Evolutionary conservation across 2,329 filamentous ascomycete species (phyloP).

Genomic region (Daldinia eschscholtzii): DNA sequence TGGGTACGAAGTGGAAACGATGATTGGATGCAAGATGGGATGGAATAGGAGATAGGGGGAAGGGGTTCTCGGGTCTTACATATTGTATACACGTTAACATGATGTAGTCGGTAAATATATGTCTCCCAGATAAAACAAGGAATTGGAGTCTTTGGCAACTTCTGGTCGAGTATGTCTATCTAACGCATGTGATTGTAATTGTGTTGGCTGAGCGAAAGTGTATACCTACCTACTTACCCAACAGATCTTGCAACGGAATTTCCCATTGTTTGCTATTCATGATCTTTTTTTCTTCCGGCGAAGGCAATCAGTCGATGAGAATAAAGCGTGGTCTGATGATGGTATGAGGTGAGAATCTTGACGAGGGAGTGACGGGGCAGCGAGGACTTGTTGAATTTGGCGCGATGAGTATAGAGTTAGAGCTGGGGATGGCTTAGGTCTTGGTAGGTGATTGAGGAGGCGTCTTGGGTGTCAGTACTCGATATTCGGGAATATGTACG

Average conservation of each 20-base stretch:
- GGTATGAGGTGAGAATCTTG: constrained; percentile 21
- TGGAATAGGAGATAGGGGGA: background rate
- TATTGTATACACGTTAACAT: constrained; percentile 6
- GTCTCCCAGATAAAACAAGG: background rate
- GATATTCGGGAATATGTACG: background rate
- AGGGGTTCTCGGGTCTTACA: constrained; percentile 2
- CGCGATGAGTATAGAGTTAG: background rate
- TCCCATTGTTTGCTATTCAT: background rate
- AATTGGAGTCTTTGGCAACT: background rate
- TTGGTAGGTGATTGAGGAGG: background rate
- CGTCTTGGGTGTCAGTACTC: background rate
- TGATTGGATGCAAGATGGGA: background rate
- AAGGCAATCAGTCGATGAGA: constrained; percentile 13
- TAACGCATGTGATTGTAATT: background rate
- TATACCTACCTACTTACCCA: background rate
- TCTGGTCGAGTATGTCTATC: background rate
- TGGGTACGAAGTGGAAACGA: constrained; percentile 4
- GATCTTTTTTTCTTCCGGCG: too few species aligned
- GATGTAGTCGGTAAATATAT: constrained; percentile 7
- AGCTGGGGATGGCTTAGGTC: background rate
- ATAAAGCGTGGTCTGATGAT: constrained; percentile 24
- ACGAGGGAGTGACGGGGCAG: background rate
- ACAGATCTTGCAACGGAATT: background rate
- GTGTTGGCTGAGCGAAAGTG: background rate
- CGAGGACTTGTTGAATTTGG: background rate